phyloP scores from a whole-genome alignment of 1,139 yeast species.

The Kodamaea fungicola region DNA sequence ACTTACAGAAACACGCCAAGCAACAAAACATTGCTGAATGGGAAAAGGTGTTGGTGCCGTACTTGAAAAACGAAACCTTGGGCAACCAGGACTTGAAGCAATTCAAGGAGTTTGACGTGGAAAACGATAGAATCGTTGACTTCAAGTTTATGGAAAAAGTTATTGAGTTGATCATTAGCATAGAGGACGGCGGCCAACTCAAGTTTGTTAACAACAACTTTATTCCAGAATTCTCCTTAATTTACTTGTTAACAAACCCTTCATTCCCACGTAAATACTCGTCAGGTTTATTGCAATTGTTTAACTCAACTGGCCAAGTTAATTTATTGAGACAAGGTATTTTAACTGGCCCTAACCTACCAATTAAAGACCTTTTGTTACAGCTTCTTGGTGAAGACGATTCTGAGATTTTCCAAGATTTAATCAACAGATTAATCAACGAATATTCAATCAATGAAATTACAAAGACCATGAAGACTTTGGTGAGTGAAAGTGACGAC shows the following conservation, averaged over 20 bases:
- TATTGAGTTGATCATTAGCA: slow-evolving; percentile 40
- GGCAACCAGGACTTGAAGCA: slow-evolving; percentile 12
- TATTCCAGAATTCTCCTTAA: slow-evolving; percentile 58
- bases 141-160: slow-evolving; percentile 51
- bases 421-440: slow-evolving; percentile 60
- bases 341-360: slow-evolving; percentile 69
- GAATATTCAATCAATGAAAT: slow-evolving; percentile 54
- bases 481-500: slow-evolving; percentile 24
- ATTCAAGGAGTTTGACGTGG: slow-evolving; percentile 55
- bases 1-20: slow-evolving; percentile 18
- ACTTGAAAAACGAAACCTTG: slow-evolving; percentile 31
- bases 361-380: slow-evolving; percentile 57
- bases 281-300: slow-evolving; percentile 49
- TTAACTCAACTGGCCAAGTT: slow-evolving; percentile 42
- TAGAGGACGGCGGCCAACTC: slow-evolving; percentile 14
- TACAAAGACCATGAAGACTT: slow-evolving; percentile 29
- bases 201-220: slow-evolving; percentile 20
- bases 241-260: slow-evolving; percentile 83
- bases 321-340: slow-evolving; percentile 77
- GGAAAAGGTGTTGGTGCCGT: slow-evolving; percentile 34
- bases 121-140: slow-evolving; percentile 67
- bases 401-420: slow-evolving; percentile 64
- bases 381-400: slow-evolving; percentile 54
- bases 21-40: slow-evolving; percentile 22
- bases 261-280: slow-evolving; percentile 65